Conservation (phyloP, 352 stramenopile species). For the Phytophthora idaei region DNA sequence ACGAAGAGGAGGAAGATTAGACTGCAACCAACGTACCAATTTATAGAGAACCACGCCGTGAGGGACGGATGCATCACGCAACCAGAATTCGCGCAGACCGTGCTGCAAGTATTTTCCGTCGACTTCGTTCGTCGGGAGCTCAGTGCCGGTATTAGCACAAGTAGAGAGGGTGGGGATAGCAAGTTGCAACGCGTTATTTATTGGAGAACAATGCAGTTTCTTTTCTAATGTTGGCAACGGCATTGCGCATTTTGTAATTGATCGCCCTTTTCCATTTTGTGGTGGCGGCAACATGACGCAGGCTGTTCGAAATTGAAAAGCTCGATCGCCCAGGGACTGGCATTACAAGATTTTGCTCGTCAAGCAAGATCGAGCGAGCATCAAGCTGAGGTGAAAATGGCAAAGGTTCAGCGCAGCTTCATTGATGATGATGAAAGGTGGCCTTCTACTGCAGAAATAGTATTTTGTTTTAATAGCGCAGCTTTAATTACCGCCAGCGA, state of each 20-base stretch:
- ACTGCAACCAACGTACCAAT: not conserved
- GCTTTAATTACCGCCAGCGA: too few relatives aligned
- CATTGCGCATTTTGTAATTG: not conserved
- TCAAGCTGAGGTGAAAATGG: too few relatives aligned
- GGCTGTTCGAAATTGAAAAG: too few relatives aligned
- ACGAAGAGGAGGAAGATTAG: conserved; percentile 62
- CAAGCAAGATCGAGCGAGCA: too few relatives aligned
- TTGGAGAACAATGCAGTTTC: conserved; percentile 34
- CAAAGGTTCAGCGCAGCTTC: too few relatives aligned
- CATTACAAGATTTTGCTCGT: too few relatives aligned
- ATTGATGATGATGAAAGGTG: too few relatives aligned
- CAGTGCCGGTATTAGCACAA: conserved; percentile 15
- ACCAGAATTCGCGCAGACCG: conserved; percentile 14
- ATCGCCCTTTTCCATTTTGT: too few relatives aligned
- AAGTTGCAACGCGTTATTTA: conserved; percentile 41
- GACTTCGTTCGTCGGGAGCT: not conserved
- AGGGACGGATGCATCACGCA: conserved; percentile 21
- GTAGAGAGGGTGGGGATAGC: conserved; percentile 1
- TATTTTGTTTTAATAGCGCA: too few relatives aligned
- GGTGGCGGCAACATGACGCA: too few relatives aligned
- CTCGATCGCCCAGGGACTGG: too few relatives aligned
- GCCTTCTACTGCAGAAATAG: too few relatives aligned
- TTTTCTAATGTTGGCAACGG: conserved; percentile 19
- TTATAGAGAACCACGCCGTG: conserved; percentile 26
- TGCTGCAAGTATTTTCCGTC: not conserved